Evolutionary conservation across 2,329 filamentous ascomycete genomes (phyloP).

Genomic region (Stagonosporopsis chrysanthemi): DNA sequence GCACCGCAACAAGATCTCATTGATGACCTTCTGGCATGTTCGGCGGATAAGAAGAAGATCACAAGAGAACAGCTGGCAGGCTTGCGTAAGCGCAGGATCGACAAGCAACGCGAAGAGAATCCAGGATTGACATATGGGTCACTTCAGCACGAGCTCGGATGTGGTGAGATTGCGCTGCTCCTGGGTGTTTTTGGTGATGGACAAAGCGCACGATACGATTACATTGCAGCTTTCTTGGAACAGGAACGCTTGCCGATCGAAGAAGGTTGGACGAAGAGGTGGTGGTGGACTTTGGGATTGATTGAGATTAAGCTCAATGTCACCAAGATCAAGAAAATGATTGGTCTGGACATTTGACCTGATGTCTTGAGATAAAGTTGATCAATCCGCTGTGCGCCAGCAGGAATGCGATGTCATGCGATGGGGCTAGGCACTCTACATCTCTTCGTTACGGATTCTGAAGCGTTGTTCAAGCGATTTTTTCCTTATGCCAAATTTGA

Average conservation of each 20-base stretch:
- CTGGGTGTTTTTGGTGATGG: conserved; percentile 17
- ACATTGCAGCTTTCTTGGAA: conserved; percentile 6
- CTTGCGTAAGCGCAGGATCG: conserved; percentile 12
- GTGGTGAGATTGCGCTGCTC: conserved; percentile 18
- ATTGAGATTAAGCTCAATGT: conserved; percentile 14
- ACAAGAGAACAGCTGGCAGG: conserved; percentile 5
- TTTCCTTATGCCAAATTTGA: no score
- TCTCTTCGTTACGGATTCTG: no score
- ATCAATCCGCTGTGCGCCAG: no score
- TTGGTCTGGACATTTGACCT: conserved; percentile 6
- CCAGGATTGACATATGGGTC: conserved; percentile 11
- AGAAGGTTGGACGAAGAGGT: conserved; percentile 20
- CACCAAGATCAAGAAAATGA: conserved; percentile 9
- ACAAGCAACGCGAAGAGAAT: conserved; percentile 11
- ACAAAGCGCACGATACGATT: conserved; percentile 8
- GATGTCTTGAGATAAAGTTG: not conserved
- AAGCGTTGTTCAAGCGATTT: no score
- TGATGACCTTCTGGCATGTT: conserved; percentile 2
- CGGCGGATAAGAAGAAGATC: conserved; percentile 3
- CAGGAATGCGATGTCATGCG: no score
- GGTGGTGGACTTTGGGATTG: conserved; percentile 23
- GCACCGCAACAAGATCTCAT: conserved; percentile 7
- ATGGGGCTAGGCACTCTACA: no score
- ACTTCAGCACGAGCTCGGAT: conserved; percentile 14
- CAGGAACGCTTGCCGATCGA: conserved; percentile 20